Conservation (phyloP, 2,329 filamentous ascomycete genomes). For the Elsinoe fawcettii region DNA sequence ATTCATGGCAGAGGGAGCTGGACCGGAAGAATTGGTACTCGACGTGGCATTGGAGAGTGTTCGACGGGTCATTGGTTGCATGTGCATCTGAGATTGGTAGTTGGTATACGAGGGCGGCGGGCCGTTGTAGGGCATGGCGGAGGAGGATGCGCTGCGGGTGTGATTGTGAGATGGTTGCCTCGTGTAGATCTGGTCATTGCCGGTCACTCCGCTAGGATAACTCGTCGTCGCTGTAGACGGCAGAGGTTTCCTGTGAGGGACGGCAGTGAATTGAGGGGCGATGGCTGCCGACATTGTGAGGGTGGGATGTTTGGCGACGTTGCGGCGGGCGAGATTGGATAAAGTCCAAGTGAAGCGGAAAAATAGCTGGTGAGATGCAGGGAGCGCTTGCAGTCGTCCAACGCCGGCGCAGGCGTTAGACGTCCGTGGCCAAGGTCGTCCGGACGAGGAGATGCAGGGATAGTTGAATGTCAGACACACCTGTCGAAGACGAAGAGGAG, state of each 20-base stretch:
- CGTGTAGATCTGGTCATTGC: slow-evolving; percentile 13
- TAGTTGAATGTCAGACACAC: background rate
- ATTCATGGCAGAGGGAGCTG: slow-evolving; percentile 30
- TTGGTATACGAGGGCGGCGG: slow-evolving; percentile 19
- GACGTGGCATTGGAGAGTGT: slow-evolving; percentile 63
- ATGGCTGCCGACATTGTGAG: slow-evolving; percentile 19
- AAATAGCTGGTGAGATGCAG: background rate
- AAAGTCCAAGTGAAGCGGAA: background rate
- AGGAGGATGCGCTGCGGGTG: slow-evolving; percentile 36
- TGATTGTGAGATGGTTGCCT: slow-evolving; percentile 33
- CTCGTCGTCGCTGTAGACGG: slow-evolving; percentile 13
- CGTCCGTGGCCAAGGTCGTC: background rate
- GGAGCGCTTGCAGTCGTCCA: background rate
- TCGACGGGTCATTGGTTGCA: slow-evolving; percentile 34
- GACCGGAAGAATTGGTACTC: slow-evolving; percentile 54
- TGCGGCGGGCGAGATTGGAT: background rate
- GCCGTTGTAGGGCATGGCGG: slow-evolving; percentile 26
- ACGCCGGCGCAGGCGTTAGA: slow-evolving; percentile 5
- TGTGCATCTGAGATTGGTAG: slow-evolving; percentile 14
- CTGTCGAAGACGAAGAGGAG: background rate
- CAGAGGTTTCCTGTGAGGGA: slow-evolving; percentile 20
- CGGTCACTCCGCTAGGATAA: slow-evolving; percentile 9
- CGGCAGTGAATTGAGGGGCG: slow-evolving; percentile 15
- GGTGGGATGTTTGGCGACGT: slow-evolving; percentile 13
- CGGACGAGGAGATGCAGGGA: slow-evolving; percentile 1